Base-by-base conservation (phyloP, 2,329 filamentous ascomycete species). In the Trichoderma oligosporum region DNA sequence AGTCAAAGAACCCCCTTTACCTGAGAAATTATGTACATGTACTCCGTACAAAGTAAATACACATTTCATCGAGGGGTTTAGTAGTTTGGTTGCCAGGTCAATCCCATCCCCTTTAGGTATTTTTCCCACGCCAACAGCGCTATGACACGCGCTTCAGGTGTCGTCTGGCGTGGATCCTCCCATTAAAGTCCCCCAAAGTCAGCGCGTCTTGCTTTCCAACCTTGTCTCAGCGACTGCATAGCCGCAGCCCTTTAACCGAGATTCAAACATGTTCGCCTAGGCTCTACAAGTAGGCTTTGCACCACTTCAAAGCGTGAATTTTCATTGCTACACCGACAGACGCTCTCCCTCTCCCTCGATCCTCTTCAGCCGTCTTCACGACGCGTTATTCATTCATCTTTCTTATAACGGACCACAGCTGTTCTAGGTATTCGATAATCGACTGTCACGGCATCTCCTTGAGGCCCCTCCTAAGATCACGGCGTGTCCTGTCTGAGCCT, bases 81-180 rank as follows among this genome's bases (percentile, higher is more conserved):
- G 24, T 24, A 20, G 44, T 35, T 27, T 27, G n/a, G 54, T 57
- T 57, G 54, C 54, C 44, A 49, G 54, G 46, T 33, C 36, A 51
- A 42, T 51, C 36, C 29, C 14, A 33, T 18, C 54, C 35, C 20
- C 36, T 36, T 18, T 16, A 35, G 45, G 46, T 45, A 49, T 27
- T 35, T 36, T 25, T 44, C 29, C 38, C 45, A 38, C 54, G 54
- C 46, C 54, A 57, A 48, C 35, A 35, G 36, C 54, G 54, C 54
- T 44, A 48, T 38, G 46, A 35, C 54, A 57, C 54, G 46, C 54
- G 44, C 54, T 51, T 16, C 54, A 51, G 54, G 54, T 27, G 18
- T 36, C 44, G 27, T 6, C 44, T 22, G 27, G 24, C 24, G 33
- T 47, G 42, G 53, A 39, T 35, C 53, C 53, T 16, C 54, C 54